phyloP scores from a whole-genome alignment of 805 yeast species.

The Nakazawaea wickerhamii region DNA sequence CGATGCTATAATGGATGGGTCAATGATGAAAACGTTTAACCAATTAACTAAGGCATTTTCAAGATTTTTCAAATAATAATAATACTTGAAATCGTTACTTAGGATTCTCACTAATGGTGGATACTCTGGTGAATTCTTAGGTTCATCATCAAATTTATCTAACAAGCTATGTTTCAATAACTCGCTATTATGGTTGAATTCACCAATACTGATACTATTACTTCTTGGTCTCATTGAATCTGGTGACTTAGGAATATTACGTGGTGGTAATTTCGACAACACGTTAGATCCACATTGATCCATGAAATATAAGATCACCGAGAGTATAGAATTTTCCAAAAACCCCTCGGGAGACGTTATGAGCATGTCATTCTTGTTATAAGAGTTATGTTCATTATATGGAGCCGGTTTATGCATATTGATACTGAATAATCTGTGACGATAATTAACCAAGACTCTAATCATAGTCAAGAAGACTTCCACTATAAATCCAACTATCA shows the following conservation, averaged over 20 bases:
- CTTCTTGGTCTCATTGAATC: conserved; percentile 8
- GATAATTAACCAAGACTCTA: conserved; percentile 34
- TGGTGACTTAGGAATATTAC: not conserved
- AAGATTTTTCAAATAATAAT: conserved; percentile 21
- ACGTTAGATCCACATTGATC: conserved; percentile 22
- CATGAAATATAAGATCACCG: conserved; percentile 24
- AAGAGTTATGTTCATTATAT: not conserved
- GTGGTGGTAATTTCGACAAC: conserved; percentile 8
- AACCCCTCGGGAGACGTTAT: conserved; percentile 12
- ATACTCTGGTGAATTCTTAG: conserved; percentile 10
- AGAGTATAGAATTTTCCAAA: conserved; percentile 23
- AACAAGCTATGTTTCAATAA: conserved; percentile 16
- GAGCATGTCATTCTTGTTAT: conserved; percentile 18
- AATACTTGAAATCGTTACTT: conserved; percentile 21
- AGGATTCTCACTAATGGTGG: conserved; percentile 15
- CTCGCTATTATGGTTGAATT: conserved; percentile 24
- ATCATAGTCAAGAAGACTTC: conserved; percentile 42
- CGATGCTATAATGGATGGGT: conserved; percentile 9
- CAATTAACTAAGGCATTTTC: conserved; percentile 22
- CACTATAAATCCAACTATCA: conserved; percentile 32
- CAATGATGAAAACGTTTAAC: conserved; percentile 19
- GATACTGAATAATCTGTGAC: conserved; percentile 20
- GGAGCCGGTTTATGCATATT: conserved; percentile 18
- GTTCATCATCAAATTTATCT: conserved; percentile 11
- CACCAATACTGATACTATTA: conserved; percentile 16